These are phyloP conservation scores for Debaryomyces castellii DNA, from an alignment of 805 yeast species.

Conservation along the genomic window DNA sequence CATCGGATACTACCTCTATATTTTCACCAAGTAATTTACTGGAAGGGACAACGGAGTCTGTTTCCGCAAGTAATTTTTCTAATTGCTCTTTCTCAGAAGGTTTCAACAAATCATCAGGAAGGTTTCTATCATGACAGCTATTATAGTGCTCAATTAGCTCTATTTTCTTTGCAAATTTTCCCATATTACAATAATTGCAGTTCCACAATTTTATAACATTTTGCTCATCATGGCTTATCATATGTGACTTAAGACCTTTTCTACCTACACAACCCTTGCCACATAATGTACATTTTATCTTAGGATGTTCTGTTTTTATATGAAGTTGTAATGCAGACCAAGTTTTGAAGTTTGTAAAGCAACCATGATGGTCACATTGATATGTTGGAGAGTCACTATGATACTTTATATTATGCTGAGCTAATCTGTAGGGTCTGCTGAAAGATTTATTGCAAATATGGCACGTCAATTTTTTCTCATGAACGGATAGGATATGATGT, in stretches of 20 bases:
- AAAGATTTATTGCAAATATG: conserved; percentile 63
- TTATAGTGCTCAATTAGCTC: conserved; percentile 59
- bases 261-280: conserved; percentile 72
- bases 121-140: conserved; percentile 42
- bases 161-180: conserved; percentile 53
- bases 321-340: conserved; percentile 77
- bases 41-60: conserved; percentile 5
- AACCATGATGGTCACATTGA: conserved; percentile 62
- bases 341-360: conserved; percentile 59
- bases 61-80: conserved; percentile 18
- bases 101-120: conserved; percentile 32
- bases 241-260: conserved; percentile 68
- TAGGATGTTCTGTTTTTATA: conserved; percentile 70
- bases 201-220: conserved; percentile 61
- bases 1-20: conserved; percentile 7
- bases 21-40: conserved; percentile 3
- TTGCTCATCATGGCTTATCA: conserved; percentile 60
- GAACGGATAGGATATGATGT: conserved; percentile 67
- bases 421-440: conserved; percentile 61
- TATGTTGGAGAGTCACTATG: conserved; percentile 60
- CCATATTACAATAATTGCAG: conserved; percentile 53
- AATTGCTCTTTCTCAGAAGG: conserved; percentile 20
- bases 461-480: conserved; percentile 57
- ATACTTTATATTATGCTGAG: conserved; percentile 61
- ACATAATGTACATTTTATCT: conserved; percentile 62